Conservation (phyloP, 495 filamentous ascomycete species). For the Aspergillus olivimuriae region DNA sequence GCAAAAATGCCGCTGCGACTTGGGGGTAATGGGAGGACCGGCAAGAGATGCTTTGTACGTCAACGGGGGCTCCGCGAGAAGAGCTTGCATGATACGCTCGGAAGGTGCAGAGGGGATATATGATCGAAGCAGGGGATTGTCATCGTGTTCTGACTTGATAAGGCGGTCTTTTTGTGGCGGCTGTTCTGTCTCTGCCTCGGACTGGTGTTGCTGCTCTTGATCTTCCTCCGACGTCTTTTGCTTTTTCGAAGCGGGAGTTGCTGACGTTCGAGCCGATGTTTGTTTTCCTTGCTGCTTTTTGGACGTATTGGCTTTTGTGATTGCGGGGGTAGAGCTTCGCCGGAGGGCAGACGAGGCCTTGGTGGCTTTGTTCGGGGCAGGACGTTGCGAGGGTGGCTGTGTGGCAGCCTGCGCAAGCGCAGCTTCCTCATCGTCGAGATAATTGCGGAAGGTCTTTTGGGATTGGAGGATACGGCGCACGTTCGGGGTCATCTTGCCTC, state of each 20-base stretch:
- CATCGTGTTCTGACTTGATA: slow-evolving; percentile 42
- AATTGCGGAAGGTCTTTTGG: slow-evolving; percentile 87
- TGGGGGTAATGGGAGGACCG: slow-evolving; percentile 41
- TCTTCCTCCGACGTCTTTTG: slow-evolving; percentile 16
- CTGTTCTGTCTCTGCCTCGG: slow-evolving; percentile 11
- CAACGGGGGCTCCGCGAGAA: slow-evolving; percentile 66
- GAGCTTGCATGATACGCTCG: slow-evolving; percentile 56
- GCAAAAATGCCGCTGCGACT: slow-evolving; percentile 69
- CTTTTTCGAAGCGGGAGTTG: slow-evolving; percentile 7
- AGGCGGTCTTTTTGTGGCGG: slow-evolving; percentile 30
- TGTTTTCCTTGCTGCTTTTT: slow-evolving; percentile 11
- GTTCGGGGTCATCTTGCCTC: slow-evolving; percentile 62
- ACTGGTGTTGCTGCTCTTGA: slow-evolving; percentile 11
- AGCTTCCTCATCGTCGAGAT: slow-evolving; percentile 84
- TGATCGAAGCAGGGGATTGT: slow-evolving; percentile 57
- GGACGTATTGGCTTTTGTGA: slow-evolving; percentile 9
- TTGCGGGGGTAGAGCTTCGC: slow-evolving; percentile 32
- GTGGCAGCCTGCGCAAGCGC: slow-evolving; percentile 44
- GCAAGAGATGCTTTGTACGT: slow-evolving; percentile 75
- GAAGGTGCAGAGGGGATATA: slow-evolving; percentile 59
- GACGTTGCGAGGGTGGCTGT: slow-evolving; percentile 14
- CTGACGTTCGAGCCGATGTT: slow-evolving; percentile 9
- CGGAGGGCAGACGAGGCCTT: slow-evolving; percentile 15
- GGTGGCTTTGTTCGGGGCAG: slow-evolving; percentile 12
- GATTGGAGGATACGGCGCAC: slow-evolving; percentile 87